Evolutionary conservation across 257 asterid species (phyloP).

Genomic region (Nicotiana benthamiana): DNA sequence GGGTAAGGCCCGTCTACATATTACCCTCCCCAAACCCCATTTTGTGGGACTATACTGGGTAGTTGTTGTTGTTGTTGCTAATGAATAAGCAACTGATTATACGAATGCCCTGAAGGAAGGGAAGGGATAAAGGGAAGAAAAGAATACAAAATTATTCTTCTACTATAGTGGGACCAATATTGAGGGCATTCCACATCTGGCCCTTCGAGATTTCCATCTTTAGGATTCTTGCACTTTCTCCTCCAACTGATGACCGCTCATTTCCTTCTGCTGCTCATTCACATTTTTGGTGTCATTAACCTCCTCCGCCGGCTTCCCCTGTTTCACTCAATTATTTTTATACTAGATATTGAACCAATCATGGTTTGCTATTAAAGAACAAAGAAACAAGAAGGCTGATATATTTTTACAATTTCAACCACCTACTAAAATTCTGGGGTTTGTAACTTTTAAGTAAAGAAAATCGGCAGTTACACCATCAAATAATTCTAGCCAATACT

Average conservation of each 20-base stretch:
- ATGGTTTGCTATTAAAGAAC: background rate
- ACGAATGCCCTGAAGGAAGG: background rate
- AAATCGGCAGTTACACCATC: background rate
- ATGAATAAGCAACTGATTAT: background rate
- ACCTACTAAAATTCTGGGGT: background rate
- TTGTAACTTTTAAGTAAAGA: background rate
- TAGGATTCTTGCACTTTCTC: constrained; percentile 25
- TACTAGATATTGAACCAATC: background rate
- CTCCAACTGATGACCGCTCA: constrained; percentile 35
- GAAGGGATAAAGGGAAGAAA: background rate
- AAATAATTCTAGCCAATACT: background rate
- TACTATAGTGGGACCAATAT: background rate
- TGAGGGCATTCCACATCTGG: background rate
- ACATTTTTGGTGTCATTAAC: constrained; percentile 32
- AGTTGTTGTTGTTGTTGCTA: too few relatives aligned
- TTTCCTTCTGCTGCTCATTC: constrained; percentile 28
- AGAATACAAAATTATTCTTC: background rate
- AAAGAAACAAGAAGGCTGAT: background rate
- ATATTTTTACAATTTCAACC: background rate
- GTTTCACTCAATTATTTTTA: constrained; percentile 13
- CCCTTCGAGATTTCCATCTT: background rate
- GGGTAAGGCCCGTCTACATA: too few relatives aligned
- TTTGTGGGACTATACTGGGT: too few relatives aligned
- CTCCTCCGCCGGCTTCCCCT: constrained; percentile 49
- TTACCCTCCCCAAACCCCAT: too few relatives aligned